A percentile compares a stretch with the other conserved stretches of the same genome.
These are phyloP conservation scores for Luffa aegyptiaca DNA, from an alignment of 306 rosid genomes.

Conservation along the genomic window DNA sequence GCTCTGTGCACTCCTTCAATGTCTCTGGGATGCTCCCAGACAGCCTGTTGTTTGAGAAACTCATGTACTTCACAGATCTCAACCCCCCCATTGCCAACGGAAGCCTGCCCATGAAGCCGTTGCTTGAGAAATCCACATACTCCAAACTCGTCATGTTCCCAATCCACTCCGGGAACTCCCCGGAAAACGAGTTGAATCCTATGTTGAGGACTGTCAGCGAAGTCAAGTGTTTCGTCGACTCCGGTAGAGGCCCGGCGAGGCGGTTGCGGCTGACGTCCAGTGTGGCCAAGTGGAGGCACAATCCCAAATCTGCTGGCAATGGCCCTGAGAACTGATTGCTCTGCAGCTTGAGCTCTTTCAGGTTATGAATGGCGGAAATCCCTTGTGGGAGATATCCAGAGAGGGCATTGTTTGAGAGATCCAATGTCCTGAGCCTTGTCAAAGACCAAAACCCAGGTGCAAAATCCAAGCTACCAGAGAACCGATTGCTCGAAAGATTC, in stretches of 20 bases:
- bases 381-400: constrained; percentile 52
- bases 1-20: constrained; percentile 33
- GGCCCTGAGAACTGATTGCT: constrained; percentile 62
- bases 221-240: constrained; percentile 30
- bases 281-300: constrained; percentile 46
- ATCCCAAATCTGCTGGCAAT: constrained; percentile 60
- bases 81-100: constrained; percentile 46
- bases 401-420: constrained; percentile 64
- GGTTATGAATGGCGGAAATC: constrained; percentile 51
- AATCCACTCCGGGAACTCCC: constrained; percentile 62
- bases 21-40: constrained; percentile 53
- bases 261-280: constrained; percentile 52
- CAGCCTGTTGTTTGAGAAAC: constrained; percentile 51
- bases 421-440: constrained; percentile 51
- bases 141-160: constrained; percentile 48
- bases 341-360: constrained; percentile 45
- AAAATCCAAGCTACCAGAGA: constrained; percentile 46
- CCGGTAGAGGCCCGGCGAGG: constrained; percentile 45
- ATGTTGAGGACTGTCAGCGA: constrained; percentile 33
- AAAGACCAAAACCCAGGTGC: constrained; percentile 44
- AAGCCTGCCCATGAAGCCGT: constrained; percentile 44
- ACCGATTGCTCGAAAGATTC: constrained; percentile 48
- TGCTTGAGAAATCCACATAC: constrained; percentile 51
- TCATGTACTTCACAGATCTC: constrained; percentile 33
- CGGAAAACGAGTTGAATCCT: constrained; percentile 36